Evolutionary conservation across 2,329 filamentous ascomycete species (phyloP).

Genomic region (Myriosclerotinia curreyana): DNA sequence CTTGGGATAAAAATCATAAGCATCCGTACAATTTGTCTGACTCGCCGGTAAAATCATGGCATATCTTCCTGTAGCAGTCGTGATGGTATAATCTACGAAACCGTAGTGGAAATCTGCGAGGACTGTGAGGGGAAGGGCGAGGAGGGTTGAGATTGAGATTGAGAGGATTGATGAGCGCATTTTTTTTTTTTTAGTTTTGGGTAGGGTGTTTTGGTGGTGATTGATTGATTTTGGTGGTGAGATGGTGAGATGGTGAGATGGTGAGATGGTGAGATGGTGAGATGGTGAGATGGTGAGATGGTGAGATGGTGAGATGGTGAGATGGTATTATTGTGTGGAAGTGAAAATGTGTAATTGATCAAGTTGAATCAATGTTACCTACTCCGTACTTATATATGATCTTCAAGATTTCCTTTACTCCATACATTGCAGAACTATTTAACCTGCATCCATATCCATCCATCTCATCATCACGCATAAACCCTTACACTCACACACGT

Average conservation of each 20-base stretch:
- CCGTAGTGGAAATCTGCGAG: conserved; percentile 15
- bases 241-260: not conserved
- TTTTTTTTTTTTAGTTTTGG: not conserved
- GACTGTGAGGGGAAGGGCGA: not conserved
- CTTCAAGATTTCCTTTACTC: too few relatives aligned
- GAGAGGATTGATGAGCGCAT: not conserved
- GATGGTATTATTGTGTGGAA: not conserved
- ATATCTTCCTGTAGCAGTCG: conserved; percentile 4
- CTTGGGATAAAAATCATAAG: conserved; percentile 13
- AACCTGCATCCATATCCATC: too few relatives aligned
- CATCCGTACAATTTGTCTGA: not conserved
- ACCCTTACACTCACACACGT: too few relatives aligned
- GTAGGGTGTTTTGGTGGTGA: not conserved
- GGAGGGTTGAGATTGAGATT: not conserved
- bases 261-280: not conserved
- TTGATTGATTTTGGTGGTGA: not conserved
- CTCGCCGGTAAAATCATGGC: conserved; percentile 13
- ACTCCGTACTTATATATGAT: too few relatives aligned
- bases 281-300: not conserved
- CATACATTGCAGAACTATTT: too few relatives aligned
- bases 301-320: not conserved
- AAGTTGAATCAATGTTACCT: too few relatives aligned
- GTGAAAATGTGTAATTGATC: too few relatives aligned
- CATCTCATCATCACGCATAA: too few relatives aligned
- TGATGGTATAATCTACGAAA: conserved; percentile 1